phyloP scores from a whole-genome alignment of 768 basidiomycete species.

The Boletus speciosus region DNA sequence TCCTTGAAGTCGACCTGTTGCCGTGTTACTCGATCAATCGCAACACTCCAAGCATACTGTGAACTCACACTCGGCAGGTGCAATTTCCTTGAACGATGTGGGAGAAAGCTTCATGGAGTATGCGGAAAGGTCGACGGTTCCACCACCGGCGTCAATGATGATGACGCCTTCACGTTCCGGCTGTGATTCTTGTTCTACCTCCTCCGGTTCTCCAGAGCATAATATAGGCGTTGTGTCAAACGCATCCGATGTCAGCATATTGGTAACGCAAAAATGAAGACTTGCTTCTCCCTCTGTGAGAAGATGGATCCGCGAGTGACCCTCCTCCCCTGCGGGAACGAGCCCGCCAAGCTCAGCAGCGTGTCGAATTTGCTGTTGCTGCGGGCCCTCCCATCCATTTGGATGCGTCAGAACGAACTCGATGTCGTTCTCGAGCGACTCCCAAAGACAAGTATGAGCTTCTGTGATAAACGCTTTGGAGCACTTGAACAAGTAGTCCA shows the following conservation, averaged over 20 bases:
- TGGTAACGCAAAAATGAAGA: constrained; percentile 49
- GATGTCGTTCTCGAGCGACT: constrained; percentile 37
- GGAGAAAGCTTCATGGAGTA: constrained; percentile 39
- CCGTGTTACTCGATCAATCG: neutral
- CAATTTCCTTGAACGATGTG: constrained; percentile 36
- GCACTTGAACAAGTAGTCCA: constrained; percentile 41
- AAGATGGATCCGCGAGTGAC: constrained; percentile 43
- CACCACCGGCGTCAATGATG: constrained; percentile 49
- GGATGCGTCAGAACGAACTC: constrained; percentile 57
- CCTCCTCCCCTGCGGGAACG: constrained; percentile 37
- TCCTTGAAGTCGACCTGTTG: constrained; percentile 37
- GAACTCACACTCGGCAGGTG: constrained; percentile 31
- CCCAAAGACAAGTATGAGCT: constrained; percentile 41
- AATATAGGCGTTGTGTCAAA: constrained; percentile 8
- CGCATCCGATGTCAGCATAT: constrained; percentile 36
- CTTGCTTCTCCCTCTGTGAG: constrained; percentile 62
- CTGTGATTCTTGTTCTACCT: constrained; percentile 5
- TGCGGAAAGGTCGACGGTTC: constrained; percentile 39
- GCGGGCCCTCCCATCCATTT: constrained; percentile 60
- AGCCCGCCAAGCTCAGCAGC: constrained; percentile 51
- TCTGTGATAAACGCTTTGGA: constrained; percentile 44
- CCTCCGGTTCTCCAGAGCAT: constrained; percentile 18
- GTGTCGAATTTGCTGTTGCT: constrained; percentile 51
- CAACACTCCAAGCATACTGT: neutral
- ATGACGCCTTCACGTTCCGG: constrained; percentile 33